These are phyloP conservation scores for Metarhizium brunneum DNA, from an alignment of 2,329 filamentous ascomycete genomes.

Conservation along the genomic window DNA sequence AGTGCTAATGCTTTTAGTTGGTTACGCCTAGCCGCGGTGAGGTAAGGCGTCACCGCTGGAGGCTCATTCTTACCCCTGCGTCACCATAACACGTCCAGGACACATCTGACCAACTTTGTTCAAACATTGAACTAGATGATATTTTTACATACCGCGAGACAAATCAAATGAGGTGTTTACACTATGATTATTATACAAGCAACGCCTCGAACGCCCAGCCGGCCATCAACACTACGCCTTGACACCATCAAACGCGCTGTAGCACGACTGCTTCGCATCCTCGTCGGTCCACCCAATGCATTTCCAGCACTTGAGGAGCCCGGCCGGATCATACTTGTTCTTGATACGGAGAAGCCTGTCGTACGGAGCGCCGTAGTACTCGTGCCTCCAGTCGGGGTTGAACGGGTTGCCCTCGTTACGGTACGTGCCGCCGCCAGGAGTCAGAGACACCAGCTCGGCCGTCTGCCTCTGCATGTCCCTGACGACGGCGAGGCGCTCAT, in stretches of 20 bases:
- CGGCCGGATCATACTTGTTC: slow-evolving; percentile 6
- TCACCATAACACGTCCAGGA: too few species aligned
- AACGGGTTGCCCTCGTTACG: slow-evolving; percentile 20
- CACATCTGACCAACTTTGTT: too few species aligned
- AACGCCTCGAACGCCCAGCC: not conserved
- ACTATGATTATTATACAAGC: not conserved
- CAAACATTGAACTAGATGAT: too few species aligned
- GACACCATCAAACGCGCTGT: not conserved
- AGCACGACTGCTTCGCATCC: slow-evolving; percentile 1
- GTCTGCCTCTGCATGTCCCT: slow-evolving; percentile 11
- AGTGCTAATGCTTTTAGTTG: too few species aligned
- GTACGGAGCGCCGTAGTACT: slow-evolving; percentile 21
- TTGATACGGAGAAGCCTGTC: slow-evolving; percentile 30
- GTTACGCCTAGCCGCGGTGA: too few species aligned
- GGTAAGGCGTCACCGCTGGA: too few species aligned
- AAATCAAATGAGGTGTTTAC: too few species aligned
- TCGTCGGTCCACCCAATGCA: slow-evolving; percentile 5
- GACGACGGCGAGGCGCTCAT: slow-evolving; percentile 1
- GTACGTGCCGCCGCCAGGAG: slow-evolving; percentile 14
- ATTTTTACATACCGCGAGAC: too few species aligned
- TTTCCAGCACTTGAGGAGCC: not conserved
- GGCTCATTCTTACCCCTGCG: too few species aligned
- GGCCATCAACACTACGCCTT: not conserved
- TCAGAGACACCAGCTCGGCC: slow-evolving; percentile 5
- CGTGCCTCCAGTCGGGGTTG: slow-evolving; percentile 15